Evolutionary conservation across 331 rosid species (phyloP), one percentile per base, ranked within the genome.

Genomic region (Acacia concinna): DNA sequence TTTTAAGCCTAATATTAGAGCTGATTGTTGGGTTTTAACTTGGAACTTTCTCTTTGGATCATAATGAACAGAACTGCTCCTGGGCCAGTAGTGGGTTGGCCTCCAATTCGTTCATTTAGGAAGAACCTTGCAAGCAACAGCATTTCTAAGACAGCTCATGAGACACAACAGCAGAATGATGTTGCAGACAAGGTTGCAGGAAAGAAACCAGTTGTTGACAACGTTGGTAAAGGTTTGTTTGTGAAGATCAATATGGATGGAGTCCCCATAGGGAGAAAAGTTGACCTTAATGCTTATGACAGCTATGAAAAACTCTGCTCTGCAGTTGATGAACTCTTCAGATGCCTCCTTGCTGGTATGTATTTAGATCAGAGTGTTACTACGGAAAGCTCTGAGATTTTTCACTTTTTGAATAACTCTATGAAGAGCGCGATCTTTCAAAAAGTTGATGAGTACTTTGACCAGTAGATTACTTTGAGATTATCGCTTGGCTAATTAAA

Each of bases 181-280:
- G 75, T 47, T 32, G 74, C 82, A 54, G 86, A 83, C 63, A 83
- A 89, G 73, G 85, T 43, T 81, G 62, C 79, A 40, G 81, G 82
- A 65, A 82, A 71, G 38, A 87, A 87, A 84, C 79, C 75, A 34
- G 80, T 65, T 44, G 79, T 54, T 28, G 89, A 90, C 41, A 84
- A 81, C 64, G 83, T 75, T 69, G 81, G 78, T 69, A 89, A 86
- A 80, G 89, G 96, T n/a, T 69, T 87, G 76, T 96, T 96, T 84
- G 99, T 96, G 15, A 96, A 96, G 88, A 93, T 96, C 81, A 93
- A 91, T 31, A 96, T 96, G 99, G 98, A 93, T 79, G 99, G 99
- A 4, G 93, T 96, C 21, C 97, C 99, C 0, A 96, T 96, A 49
- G 99, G 99, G 54, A 88, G 99, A 57, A 96, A 96, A 81, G 89